Conservation (phyloP, 495 filamentous ascomycete species). For the Cladorrhinum samala region DNA sequence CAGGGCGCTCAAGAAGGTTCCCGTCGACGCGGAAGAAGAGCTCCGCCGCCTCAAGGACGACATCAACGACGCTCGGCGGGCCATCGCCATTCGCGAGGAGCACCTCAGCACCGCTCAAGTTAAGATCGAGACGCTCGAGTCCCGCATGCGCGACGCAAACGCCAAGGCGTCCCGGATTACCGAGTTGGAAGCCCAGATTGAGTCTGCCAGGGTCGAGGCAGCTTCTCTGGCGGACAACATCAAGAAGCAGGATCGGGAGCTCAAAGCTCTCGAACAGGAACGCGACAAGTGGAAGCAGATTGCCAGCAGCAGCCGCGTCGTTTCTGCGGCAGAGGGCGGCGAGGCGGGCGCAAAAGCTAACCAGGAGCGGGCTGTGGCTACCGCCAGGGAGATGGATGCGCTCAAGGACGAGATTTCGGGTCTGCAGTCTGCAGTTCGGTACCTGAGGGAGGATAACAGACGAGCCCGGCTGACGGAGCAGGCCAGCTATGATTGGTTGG, state of each 20-base stretch:
- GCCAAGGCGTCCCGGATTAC: conserved; percentile 59
- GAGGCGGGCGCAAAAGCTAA: conserved; percentile 46
- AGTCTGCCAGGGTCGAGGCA: conserved; percentile 47
- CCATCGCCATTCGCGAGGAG: conserved; percentile 59
- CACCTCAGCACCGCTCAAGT: conserved; percentile 67
- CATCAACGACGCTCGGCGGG: conserved; percentile 56
- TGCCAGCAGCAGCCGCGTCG: conserved; percentile 57
- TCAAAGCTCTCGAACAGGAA: conserved; percentile 53
- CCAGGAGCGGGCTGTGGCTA: conserved; percentile 56
- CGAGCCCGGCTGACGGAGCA: conserved; percentile 58
- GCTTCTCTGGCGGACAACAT: conserved; percentile 59
- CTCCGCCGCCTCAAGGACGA: conserved; percentile 69
- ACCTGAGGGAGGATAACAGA: conserved; percentile 71
- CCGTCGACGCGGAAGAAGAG: conserved; percentile 74
- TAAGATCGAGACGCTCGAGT: conserved; percentile 88
- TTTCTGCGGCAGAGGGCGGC: conserved; percentile 34
- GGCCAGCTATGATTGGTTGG: conserved; percentile 56
- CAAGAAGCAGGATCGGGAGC: conserved; percentile 52
- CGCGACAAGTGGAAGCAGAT: conserved; percentile 71
- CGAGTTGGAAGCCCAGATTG: conserved; percentile 56
- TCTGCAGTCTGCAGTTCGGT: conserved; percentile 71
- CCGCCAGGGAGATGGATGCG: conserved; percentile 67
- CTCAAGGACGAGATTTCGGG: conserved; percentile 63
- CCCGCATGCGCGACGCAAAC: conserved; percentile 68
- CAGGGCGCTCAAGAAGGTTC: conserved; percentile 67